Evolutionary conservation across 768 basidiomycete genomes (phyloP).

Genomic region (Podaxis carcinomalis): DNA sequence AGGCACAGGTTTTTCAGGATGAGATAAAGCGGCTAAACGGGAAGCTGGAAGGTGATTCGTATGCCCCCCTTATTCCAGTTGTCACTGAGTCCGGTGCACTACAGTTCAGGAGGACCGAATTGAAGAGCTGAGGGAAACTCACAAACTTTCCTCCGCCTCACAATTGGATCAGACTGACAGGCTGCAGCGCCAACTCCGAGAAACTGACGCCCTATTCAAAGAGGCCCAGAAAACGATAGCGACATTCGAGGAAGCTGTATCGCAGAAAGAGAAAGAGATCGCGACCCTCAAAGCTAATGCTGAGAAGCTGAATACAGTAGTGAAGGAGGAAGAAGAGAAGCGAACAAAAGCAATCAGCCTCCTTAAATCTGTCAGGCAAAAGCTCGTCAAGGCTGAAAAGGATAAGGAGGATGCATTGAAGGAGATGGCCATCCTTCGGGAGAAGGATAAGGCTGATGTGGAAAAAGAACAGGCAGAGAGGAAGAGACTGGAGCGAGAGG

Average conservation of each 20-base stretch:
- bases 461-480: constrained; percentile 54
- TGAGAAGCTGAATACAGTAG: constrained; percentile 50
- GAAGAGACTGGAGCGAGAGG: constrained; percentile 53
- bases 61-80: not conserved
- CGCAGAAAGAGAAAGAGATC: constrained; percentile 51
- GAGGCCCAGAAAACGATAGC: constrained; percentile 48
- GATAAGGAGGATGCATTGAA: constrained; percentile 77
- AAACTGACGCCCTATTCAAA: constrained; percentile 66
- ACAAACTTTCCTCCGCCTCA: constrained; percentile 75
- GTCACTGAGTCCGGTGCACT: not conserved
- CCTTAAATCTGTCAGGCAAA: constrained; percentile 93
- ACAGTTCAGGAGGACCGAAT: constrained; percentile 81
- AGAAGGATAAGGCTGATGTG: constrained; percentile 49
- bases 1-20: constrained; percentile 67
- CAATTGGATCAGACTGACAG: constrained; percentile 71
- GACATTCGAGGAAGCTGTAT: constrained; percentile 43
- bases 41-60: constrained; percentile 66
- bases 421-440: constrained; percentile 47
- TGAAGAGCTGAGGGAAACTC: constrained; percentile 82
- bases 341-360: constrained; percentile 89
- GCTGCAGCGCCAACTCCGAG: constrained; percentile 61
- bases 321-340: constrained; percentile 97
- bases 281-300: constrained; percentile 61
- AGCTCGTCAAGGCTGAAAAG: constrained; percentile 95
- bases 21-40: constrained; percentile 74